Base-by-base conservation (phyloP, 495 filamentous ascomycete genomes). In the Delitschia confertaspora region DNA sequence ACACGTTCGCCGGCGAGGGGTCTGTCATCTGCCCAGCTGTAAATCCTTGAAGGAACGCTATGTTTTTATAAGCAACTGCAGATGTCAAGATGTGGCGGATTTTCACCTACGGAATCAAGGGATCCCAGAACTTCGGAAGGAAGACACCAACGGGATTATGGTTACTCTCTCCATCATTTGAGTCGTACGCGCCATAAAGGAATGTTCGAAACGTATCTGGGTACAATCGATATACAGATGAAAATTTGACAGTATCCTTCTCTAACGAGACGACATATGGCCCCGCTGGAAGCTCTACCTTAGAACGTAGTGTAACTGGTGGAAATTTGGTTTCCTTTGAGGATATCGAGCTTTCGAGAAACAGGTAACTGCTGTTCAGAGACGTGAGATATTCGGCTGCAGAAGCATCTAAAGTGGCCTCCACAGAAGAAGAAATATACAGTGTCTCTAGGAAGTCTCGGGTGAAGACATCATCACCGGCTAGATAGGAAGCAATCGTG, bases 391-490 rank as follows among this genome's bases (percentile, higher is more conserved):
- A 52, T 6, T 47, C 22, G 18, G 46, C 20, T 14, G 52, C 55
- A 3, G 55, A 51, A 6, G 33, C 24, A 24, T 56, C 55, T 9
- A 58, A n/a, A 34, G 21, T 20, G 6, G 47, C 39, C n/a, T 31
- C 47, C 7, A 47, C 39, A 4, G 45, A 47, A 4, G 48, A 49
- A 6, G 53, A 42, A 38, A 66, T 46, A 33, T 59, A 63, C 20
- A 66, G 16, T 5, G 55, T 46, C 21, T 56, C 53, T 10, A 66
- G 46, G 46, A 66, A 66, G 31, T 62, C 59, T 7, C 42, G 8
- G 9, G 31, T 45, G 35, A 43, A 56, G 17, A 58, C 55, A 50
- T 50, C 47, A 21, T 50, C 47, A 7, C 4, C 40, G 3, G 26
- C 27, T n/a, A 50, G 22, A 17, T 53, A 57, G 13, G 16, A 30